phyloP scores from a whole-genome alignment of 2,329 filamentous ascomycete genomes.

The Capronia coronata region DNA sequence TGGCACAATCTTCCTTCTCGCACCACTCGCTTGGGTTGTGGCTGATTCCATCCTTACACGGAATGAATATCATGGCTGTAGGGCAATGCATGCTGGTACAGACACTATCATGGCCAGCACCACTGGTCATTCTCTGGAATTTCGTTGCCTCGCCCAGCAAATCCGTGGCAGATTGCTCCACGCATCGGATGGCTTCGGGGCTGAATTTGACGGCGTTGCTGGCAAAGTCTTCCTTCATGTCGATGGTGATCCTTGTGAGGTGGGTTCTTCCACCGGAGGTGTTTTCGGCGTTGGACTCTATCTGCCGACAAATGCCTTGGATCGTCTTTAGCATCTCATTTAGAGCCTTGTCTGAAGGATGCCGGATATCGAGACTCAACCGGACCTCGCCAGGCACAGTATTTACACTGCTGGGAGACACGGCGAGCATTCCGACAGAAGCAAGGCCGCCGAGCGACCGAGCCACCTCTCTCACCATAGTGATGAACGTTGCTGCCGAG shows the following conservation, averaged over 20 bases:
- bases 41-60: constrained; percentile 56
- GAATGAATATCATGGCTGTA: constrained; percentile 62
- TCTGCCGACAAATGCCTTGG: constrained; percentile 20
- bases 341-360: constrained; percentile 19
- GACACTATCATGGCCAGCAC: constrained; percentile 61
- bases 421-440: constrained; percentile 62
- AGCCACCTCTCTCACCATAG: constrained; percentile 59
- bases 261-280: constrained; percentile 33
- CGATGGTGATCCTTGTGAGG: constrained; percentile 12
- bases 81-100: constrained; percentile 55
- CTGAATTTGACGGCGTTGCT: constrained; percentile 59
- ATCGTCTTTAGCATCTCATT: constrained; percentile 15
- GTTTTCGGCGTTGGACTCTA: constrained; percentile 57
- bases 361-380: constrained; percentile 26
- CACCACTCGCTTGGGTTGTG: constrained; percentile 60
- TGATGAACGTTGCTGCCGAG: constrained; percentile 60
- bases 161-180: constrained; percentile 53
- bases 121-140: constrained; percentile 51
- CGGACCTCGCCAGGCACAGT: constrained; percentile 63
- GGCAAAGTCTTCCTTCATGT: constrained; percentile 22
- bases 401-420: constrained; percentile 64
- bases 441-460: constrained; percentile 53
- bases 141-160: constrained; percentile 46
- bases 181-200: constrained; percentile 58
- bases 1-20: constrained; percentile 50